Percentiles rank a stretch among this genome's conserved stretches.
These are phyloP conservation scores for Zopfia rhizophila DNA, from an alignment of 2,329 filamentous ascomycete genomes.

Conservation along the genomic window DNA sequence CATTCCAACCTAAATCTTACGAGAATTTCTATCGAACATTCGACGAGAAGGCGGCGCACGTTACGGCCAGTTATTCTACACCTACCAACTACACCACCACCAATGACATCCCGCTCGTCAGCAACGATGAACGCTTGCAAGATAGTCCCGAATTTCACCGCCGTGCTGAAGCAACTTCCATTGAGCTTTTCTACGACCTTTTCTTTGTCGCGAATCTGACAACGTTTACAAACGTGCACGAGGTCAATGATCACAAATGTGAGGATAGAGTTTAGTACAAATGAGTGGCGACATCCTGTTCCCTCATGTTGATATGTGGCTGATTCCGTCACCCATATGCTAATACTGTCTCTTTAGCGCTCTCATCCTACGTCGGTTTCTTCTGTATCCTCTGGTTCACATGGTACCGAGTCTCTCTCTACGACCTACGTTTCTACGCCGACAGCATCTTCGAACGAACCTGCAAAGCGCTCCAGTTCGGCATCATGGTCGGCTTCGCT, in stretches of 20 bases:
- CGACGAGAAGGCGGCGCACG: too few relatives aligned
- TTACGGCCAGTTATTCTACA: too few relatives aligned
- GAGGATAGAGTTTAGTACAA: too few relatives aligned
- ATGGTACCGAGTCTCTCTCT: conserved; percentile 71
- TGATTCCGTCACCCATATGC: neutral
- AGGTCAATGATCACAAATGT: conserved; percentile 60
- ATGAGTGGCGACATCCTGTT: too few relatives aligned
- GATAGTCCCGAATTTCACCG: too few relatives aligned
- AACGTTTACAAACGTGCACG: conserved; percentile 67
- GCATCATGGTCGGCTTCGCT: conserved; percentile 72
- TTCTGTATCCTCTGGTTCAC: conserved; percentile 72
- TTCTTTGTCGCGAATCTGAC: conserved; percentile 73
- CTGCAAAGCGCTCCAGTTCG: conserved; percentile 70
- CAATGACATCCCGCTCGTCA: too few relatives aligned
- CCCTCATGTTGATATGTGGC: neutral
- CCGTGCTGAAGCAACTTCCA: conserved; percentile 64
- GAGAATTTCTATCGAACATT: too few relatives aligned
- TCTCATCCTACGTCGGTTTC: conserved; percentile 60
- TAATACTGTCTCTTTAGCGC: too few relatives aligned
- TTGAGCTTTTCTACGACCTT: conserved; percentile 69
- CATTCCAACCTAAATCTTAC: too few relatives aligned
- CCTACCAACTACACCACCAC: too few relatives aligned
- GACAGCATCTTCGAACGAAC: conserved; percentile 72
- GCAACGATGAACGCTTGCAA: too few relatives aligned
- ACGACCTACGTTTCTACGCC: conserved; percentile 72